These are phyloP conservation scores for Phytophthora podocarpi DNA, from an alignment of 352 stramenopile genomes.

Conservation along the genomic window DNA sequence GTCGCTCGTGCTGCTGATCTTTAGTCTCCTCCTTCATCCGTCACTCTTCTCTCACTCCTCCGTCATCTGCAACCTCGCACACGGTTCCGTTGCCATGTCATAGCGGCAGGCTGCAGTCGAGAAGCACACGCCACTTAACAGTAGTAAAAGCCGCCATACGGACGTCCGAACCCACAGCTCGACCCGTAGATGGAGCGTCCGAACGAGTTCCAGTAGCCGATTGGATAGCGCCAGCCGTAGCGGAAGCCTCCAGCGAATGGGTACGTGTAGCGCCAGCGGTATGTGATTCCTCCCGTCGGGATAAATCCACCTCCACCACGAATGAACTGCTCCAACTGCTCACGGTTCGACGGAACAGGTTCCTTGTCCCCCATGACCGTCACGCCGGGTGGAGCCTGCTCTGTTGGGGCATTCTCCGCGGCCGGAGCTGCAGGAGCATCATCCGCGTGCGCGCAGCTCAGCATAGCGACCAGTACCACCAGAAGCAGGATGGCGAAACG, in stretches of 20 bases:
- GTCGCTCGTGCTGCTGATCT: not conserved
- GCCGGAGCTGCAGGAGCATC: slow-evolving; percentile 10
- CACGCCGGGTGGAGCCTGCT: slow-evolving; percentile 32
- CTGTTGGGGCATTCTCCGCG: slow-evolving; percentile 1
- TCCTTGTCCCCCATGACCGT: slow-evolving; percentile 26
- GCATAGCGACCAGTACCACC: slow-evolving; percentile 30
- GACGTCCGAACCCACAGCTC: slow-evolving; percentile 32
- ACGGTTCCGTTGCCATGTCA: slow-evolving; percentile 17
- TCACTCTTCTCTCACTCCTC: not conserved
- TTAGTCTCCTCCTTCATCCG: not conserved
- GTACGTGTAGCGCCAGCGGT: slow-evolving; percentile 41
- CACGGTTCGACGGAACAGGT: slow-evolving; percentile 20
- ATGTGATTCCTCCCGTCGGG: slow-evolving; percentile 32
- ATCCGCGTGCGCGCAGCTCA: slow-evolving; percentile 31
- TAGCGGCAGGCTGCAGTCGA: slow-evolving; percentile 17
- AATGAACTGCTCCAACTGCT: slow-evolving; percentile 33
- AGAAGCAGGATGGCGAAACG: slow-evolving; percentile 26
- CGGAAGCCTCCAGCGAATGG: slow-evolving; percentile 24
- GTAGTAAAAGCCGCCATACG: slow-evolving; percentile 43
- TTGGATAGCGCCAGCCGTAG: slow-evolving; percentile 50
- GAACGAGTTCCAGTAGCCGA: slow-evolving; percentile 43
- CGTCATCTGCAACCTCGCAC: slow-evolving; percentile 16
- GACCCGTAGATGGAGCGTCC: slow-evolving; percentile 37
- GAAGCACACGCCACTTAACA: slow-evolving; percentile 30
- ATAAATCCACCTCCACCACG: slow-evolving; percentile 36